A percentile compares a stretch with the other conserved stretches of the same genome.
These are phyloP conservation scores for Bacidia rubella DNA, from an alignment of 495 filamentous ascomycete species.

Conservation along the genomic window DNA sequence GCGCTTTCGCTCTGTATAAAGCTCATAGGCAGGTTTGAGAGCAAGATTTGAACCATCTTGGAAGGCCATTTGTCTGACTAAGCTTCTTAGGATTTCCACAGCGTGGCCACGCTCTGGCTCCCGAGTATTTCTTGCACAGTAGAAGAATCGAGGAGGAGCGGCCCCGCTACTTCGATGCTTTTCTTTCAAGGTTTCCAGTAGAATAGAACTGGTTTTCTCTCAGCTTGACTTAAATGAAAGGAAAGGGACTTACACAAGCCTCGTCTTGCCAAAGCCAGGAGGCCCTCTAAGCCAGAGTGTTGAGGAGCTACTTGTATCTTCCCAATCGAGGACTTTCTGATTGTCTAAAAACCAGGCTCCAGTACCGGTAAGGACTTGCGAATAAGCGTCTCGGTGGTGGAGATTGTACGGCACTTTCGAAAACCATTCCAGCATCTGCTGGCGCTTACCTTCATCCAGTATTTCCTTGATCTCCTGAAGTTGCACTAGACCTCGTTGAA, in stretches of 20 bases:
- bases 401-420: background rate
- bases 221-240: background rate
- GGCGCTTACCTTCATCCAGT: background rate
- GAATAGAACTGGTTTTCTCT: background rate
- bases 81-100: constrained; percentile 24
- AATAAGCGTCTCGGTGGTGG: background rate
- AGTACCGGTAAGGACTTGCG: background rate
- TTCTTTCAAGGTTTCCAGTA: background rate
- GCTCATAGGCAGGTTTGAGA: constrained; percentile 1
- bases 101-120: constrained; percentile 22
- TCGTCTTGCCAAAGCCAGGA: constrained; percentile 4
- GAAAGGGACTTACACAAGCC: background rate
- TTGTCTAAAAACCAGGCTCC: background rate
- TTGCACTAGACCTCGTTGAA: background rate
- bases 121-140: constrained; percentile 22
- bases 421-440: background rate
- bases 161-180: background rate
- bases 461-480: background rate
- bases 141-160: constrained; percentile 19
- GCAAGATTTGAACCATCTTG: background rate
- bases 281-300: constrained; percentile 5
- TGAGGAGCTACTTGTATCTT: background rate
- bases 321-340: background rate
- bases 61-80: constrained; percentile 26
- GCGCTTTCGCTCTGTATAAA: constrained; percentile 13